phyloP scores from a whole-genome alignment of 1,139 yeast species.

The Lodderomyces orthopsilosis region DNA sequence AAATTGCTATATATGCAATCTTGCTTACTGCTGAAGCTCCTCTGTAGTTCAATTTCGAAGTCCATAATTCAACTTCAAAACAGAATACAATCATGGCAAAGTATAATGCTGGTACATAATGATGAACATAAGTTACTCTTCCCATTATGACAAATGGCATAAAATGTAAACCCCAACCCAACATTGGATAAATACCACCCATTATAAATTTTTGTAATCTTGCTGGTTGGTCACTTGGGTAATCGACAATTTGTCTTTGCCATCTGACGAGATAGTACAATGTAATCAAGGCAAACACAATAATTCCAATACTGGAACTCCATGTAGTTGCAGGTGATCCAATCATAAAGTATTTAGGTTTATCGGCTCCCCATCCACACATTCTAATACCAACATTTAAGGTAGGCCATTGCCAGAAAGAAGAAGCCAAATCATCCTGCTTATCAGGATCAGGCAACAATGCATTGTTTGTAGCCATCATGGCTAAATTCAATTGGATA shows the following conservation, averaged over 20 bases:
- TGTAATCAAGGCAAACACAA: constrained; percentile 57
- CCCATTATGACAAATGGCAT: constrained; percentile 92
- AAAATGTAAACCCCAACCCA: constrained; percentile 95
- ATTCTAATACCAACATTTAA: constrained; percentile 88
- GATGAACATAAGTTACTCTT: constrained; percentile 96
- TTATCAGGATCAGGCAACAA: constrained; percentile 90
- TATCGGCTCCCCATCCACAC: constrained; percentile 89
- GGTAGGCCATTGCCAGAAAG: constrained; percentile 99
- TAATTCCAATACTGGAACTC: constrained; percentile 75
- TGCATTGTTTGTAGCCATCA: constrained; percentile 99
- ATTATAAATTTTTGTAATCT: constrained; percentile 44
- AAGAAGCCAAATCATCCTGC: constrained; percentile 85
- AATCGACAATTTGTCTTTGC: constrained; percentile 87
- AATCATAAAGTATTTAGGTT: constrained; percentile 78
- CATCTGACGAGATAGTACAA: constrained; percentile 71
- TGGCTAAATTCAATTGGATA: constrained; percentile 88
- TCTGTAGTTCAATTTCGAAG: constrained; percentile 40
- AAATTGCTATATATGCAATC: constrained; percentile 32
- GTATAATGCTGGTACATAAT: constrained; percentile 93
- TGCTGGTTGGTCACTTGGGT: constrained; percentile 37
- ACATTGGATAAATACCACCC: constrained; percentile 88
- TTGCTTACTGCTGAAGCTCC: constrained; percentile 23
- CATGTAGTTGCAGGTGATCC: constrained; percentile 96
- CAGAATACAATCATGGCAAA: constrained; percentile 85
- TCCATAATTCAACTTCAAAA: constrained; percentile 67